Base-by-base conservation (phyloP, 129 eudicot genomes). In the Ambrosia trifida region DNA sequence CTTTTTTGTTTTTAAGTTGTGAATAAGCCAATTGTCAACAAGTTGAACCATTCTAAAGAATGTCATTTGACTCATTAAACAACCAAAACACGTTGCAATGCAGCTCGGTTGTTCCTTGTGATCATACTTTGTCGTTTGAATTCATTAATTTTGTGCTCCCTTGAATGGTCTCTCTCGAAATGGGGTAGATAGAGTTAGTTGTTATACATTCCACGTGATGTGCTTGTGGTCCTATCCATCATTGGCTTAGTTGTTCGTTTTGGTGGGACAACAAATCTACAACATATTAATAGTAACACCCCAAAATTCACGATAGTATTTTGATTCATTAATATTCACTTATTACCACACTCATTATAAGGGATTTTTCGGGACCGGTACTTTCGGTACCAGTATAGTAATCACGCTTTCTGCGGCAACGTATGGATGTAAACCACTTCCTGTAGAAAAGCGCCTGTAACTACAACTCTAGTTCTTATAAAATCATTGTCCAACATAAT, bases 141-240 rank as follows among this genome's bases (percentile, higher is more conserved):
- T 49, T 69, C 49, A n/a, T n/a, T n/a, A 62, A 69, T 50, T 69
- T 33, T 69, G 64, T 47, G 76, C 75, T 46, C 72, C 66, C 66
- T 50, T 40, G 76, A 77, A 70, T 61, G 66, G 81, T 77, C 66
- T 69, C 70, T 2, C 50, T 50, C 66, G 7, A 62, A 50, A 77
- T 40, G 64, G 70, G 75, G 64, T 49, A 47, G 20, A 3, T 60
- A 45, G 32, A 14, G 40, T 61, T 49, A 76, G 49, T 28, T 30
- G 40, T 12, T 5, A 58, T 12, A 16, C 69, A 72, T 72, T 72
- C 68, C 71, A 69, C 33, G 76, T 77, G 71, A 69, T 62, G 44
- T 62, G 71, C 70, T 20, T 69, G 72, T 77, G 76, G 81, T 76
- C 72, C 81, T 69, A 60, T 64, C 56, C 58, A 61, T 38, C 40